phyloP scores from a whole-genome alignment of 1,284 basidiomycete species.

The Fereydounia khargensis region DNA sequence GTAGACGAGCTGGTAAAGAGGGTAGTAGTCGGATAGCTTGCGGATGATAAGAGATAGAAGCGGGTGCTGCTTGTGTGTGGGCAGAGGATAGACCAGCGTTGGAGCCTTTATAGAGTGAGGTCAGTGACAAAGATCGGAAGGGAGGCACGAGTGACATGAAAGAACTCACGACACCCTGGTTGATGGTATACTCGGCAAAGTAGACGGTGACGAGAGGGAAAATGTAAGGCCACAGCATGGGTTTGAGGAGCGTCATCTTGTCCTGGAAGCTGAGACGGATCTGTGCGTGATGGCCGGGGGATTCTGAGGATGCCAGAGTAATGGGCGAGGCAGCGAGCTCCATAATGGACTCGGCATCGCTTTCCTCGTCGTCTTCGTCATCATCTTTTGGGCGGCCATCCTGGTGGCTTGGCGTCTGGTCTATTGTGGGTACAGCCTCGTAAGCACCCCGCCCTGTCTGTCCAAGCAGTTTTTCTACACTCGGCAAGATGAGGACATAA shows the following conservation, averaged over 20 bases:
- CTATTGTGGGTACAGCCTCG: constrained; percentile 4
- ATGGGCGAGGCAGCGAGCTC: too few relatives aligned
- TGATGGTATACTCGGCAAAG: constrained; percentile 56
- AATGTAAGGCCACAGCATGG: constrained; percentile 51
- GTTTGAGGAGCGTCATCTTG: constrained; percentile 47
- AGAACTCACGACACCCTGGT: constrained; percentile 54
- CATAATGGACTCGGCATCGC: background rate
- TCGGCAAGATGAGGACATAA: constrained; percentile 34
- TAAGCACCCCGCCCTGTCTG: background rate
- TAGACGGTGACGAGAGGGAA: constrained; percentile 53
- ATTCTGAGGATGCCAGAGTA: too few relatives aligned
- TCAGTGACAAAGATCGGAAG: constrained; percentile 55
- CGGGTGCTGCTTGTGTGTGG: constrained; percentile 65
- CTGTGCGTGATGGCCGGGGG: too few relatives aligned
- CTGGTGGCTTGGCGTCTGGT: too few relatives aligned
- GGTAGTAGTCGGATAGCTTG: constrained; percentile 88
- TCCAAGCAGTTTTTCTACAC: constrained; percentile 9
- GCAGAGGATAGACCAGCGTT: constrained; percentile 85
- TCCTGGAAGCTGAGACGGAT: constrained; percentile 35
- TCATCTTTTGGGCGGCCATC: background rate
- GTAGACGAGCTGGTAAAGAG: constrained; percentile 62
- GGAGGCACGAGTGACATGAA: constrained; percentile 64
- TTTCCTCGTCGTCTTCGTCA: background rate
- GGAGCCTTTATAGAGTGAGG: too few relatives aligned
- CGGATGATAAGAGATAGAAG: constrained; percentile 75